Percentiles rank a stretch among this genome's conserved stretches.
Evolutionary conservation across 495 filamentous ascomycete genomes (phyloP).

Genomic region (Lentithecium fluviatile): DNA sequence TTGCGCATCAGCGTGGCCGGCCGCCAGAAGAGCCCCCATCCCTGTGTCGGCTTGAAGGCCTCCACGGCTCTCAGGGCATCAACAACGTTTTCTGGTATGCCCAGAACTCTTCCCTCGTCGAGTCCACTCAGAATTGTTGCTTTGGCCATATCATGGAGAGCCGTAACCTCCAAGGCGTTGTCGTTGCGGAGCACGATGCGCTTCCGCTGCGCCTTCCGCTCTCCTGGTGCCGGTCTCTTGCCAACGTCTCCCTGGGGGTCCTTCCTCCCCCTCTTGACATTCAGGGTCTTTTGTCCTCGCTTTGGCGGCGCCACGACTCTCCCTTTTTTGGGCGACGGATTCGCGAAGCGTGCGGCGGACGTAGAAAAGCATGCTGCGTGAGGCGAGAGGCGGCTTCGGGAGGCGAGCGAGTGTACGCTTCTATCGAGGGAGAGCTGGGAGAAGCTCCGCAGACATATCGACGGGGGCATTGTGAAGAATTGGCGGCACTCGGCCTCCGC

Average conservation of each 20-base stretch:
- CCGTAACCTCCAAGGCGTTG: constrained; percentile 76
- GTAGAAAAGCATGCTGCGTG: constrained; percentile 31
- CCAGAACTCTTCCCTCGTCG: constrained; percentile 63
- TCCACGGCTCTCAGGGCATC: constrained; percentile 77
- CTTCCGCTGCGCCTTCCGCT: constrained; percentile 84
- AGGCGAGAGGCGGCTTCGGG: constrained; percentile 30
- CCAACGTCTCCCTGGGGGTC: constrained; percentile 4
- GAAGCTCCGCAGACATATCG: constrained; percentile 24
- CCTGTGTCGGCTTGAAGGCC: constrained; percentile 89
- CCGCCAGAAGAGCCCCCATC: constrained; percentile 79
- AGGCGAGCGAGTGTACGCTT: constrained; percentile 24
- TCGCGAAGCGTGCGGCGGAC: constrained; percentile 40
- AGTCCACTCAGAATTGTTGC: constrained; percentile 44
- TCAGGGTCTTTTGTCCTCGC: constrained; percentile 41
- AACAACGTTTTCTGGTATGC: constrained; percentile 65
- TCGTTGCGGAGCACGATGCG: constrained; percentile 87
- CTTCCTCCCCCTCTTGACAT: constrained; percentile 38
- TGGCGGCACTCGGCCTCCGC: constrained; percentile 36
- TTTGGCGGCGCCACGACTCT: constrained; percentile 26
- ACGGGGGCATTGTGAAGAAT: constrained; percentile 32
- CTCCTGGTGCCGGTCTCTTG: constrained; percentile 64
- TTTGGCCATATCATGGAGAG: constrained; percentile 58
- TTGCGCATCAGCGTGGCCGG: constrained; percentile 72
- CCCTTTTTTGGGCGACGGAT: constrained; percentile 44
- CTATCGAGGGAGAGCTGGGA: constrained; percentile 23